Evolutionary conservation across 1,284 basidiomycete genomes (phyloP).

Genomic region (Gymnopus androsaceus): DNA sequence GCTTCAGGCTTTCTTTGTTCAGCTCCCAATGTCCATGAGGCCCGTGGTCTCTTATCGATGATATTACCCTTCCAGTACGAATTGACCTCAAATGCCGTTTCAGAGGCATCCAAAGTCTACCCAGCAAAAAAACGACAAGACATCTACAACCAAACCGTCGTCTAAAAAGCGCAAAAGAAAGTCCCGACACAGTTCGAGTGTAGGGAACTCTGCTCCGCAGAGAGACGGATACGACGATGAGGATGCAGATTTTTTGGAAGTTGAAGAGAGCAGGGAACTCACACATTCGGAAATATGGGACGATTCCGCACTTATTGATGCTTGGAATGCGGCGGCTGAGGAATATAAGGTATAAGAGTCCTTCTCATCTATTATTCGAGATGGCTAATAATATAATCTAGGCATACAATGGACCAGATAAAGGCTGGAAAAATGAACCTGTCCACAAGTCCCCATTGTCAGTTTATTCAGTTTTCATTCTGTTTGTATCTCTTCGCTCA

Average conservation of each 20-base stretch:
- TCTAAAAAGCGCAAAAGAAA: slow-evolving; percentile 54
- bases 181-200: slow-evolving; percentile 4
- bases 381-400: slow-evolving; percentile 25
- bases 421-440: slow-evolving; percentile 70
- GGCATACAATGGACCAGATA: slow-evolving; percentile 68
- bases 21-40: slow-evolving; percentile 32
- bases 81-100: slow-evolving; percentile 3
- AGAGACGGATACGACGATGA: slow-evolving; percentile 22
- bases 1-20: not conserved
- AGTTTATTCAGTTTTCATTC: slow-evolving; percentile 27
- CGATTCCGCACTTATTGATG: slow-evolving; percentile 75
- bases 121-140: not conserved
- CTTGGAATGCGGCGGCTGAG: slow-evolving; percentile 78
- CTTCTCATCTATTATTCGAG: not conserved
- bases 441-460: slow-evolving; percentile 72
- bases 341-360: slow-evolving; percentile 72
- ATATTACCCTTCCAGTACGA: slow-evolving; percentile 49
- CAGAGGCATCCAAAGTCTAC: slow-evolving; percentile 21
- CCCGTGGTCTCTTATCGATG: slow-evolving; percentile 59
- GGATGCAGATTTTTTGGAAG: slow-evolving; percentile 17
- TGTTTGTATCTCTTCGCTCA: slow-evolving; percentile 6
- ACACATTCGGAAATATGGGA: slow-evolving; percentile 80
- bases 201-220: not conserved
- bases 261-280: slow-evolving; percentile 49
- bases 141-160: slow-evolving; percentile 27